These are phyloP conservation scores for Fonsecaea multimorphosa DNA, from an alignment of 2,329 filamentous ascomycete genomes.

Conservation along the genomic window DNA sequence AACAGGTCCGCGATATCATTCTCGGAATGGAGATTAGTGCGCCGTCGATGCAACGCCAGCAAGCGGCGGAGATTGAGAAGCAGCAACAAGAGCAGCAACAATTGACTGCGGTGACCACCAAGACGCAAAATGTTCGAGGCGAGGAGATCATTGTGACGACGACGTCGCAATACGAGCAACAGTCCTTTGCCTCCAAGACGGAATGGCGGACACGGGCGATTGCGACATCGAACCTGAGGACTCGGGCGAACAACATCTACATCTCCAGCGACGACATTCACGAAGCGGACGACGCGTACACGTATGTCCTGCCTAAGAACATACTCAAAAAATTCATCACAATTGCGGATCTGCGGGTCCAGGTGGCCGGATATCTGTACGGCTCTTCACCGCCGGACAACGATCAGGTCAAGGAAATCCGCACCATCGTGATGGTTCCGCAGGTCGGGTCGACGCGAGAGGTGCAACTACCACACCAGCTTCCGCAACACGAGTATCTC, in stretches of 20 bases:
- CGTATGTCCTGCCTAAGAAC: slow-evolving; percentile 99
- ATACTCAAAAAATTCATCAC: slow-evolving; percentile 98
- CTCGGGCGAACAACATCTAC: slow-evolving; percentile 96
- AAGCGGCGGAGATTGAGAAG: slow-evolving; percentile 98
- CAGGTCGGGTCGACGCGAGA: slow-evolving; percentile 93
- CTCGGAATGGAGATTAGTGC: slow-evolving; percentile 99
- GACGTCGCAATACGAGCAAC: slow-evolving; percentile 96
- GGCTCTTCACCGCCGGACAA: slow-evolving; percentile 92
- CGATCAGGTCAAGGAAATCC: slow-evolving; percentile 94
- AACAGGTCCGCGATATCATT: slow-evolving; percentile 97
- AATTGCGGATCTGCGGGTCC: slow-evolving; percentile 92
- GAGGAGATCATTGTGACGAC: slow-evolving; percentile 99
- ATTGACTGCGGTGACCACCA: slow-evolving; percentile 94
- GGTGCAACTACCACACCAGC: slow-evolving; percentile 84
- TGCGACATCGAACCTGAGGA: slow-evolving; percentile 92
- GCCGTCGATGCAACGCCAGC: slow-evolving; percentile 96
- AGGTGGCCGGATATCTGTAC: slow-evolving; percentile 95
- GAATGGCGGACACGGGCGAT: slow-evolving; percentile 98
- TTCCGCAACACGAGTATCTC: slow-evolving; percentile 92
- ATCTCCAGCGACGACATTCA: slow-evolving; percentile 95
- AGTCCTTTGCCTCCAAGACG: slow-evolving; percentile 97
- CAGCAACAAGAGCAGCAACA: slow-evolving; percentile 97
- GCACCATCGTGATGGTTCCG: slow-evolving; percentile 95
- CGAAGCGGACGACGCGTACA: slow-evolving; percentile 79
- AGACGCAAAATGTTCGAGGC: slow-evolving; percentile 95